A percentile compares a stretch with the other conserved stretches of the same genome.
Evolutionary conservation across 495 filamentous ascomycete genomes (phyloP).

Genomic region (Coniosporium apollinis): DNA sequence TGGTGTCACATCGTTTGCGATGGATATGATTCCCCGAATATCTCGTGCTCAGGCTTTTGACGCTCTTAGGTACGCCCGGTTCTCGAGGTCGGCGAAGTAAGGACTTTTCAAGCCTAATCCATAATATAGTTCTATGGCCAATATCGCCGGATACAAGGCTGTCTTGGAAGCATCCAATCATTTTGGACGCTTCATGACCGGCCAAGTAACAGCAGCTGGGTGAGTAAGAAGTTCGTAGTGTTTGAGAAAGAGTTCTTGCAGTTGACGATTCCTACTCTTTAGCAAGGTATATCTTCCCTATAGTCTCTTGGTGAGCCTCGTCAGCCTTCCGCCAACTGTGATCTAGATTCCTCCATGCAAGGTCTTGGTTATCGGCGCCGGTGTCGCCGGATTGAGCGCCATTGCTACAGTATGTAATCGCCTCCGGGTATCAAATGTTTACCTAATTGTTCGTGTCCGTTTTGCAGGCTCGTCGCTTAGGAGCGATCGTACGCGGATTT

Average conservation of each 20-base stretch:
- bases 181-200: conserved; percentile 68
- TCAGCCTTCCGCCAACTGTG: neutral
- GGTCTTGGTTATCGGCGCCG: conserved; percentile 67
- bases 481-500: conserved; percentile 72
- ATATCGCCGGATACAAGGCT: conserved; percentile 76
- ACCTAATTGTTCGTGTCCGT: neutral
- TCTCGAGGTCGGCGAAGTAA: neutral
- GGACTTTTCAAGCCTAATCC: conserved; percentile 3
- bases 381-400: conserved; percentile 64
- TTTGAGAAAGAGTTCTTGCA: conserved; percentile 8
- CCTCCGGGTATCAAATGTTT: neutral
- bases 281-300: conserved; percentile 10
- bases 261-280: conserved; percentile 3
- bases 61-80: conserved; percentile 34
- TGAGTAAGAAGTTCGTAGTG: conserved; percentile 8
- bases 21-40: conserved; percentile 74
- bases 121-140: conserved; percentile 56
- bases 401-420: conserved; percentile 39
- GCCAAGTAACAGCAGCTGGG: conserved; percentile 69
- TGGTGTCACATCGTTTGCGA: conserved; percentile 55
- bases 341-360: conserved; percentile 62
- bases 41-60: conserved; percentile 71
- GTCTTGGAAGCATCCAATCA: conserved; percentile 68
- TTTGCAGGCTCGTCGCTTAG: conserved; percentile 45
- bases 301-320: neutral